Evolutionary conservation across 2,329 filamentous ascomycete genomes (phyloP), one percentile per base, ranked within the genome.

Genomic region (Fusarium graminum): DNA sequence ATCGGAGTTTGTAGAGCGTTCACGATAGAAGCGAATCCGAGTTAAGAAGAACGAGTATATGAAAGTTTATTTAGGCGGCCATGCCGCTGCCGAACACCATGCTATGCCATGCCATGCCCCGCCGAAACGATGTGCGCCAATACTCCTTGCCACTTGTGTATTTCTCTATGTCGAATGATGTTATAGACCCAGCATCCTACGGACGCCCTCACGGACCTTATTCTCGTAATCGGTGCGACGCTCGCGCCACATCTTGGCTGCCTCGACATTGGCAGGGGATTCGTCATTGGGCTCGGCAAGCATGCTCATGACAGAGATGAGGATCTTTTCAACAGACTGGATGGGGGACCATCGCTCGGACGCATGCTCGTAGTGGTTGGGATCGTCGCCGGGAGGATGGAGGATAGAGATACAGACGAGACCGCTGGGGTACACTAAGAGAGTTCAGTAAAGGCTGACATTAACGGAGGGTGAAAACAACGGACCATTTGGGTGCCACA

Each of bases 401-500:
- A 98, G 89, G 81, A 98, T 98, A n/a, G 92, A 97, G 75, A 98
- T 98, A 82, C 94, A 98, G 72, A 98, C 95, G 17, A 94, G 87
- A 67, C 94, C 94, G 76, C 91, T 94, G 16, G 91, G 87, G 77
- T 98, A 98, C 51, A 98, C 94, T 97, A n/a, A 68, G 7, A 19
- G 6, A 41, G 25, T 19, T 50, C 14, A 67, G 46, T 26, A 52
- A 41, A 29, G 39, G 30, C 17, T 11, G 14, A 12, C 34, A n/a
- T 26, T n/a, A 19, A 22, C 22, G 17, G 25, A 14, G 25, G 26
- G 9, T 11, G 29, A 46, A 55, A 45, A 47, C 32, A 36, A 52
- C 82, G 38, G 79, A 97, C 94, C 93, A 78, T 99, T 99, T 0
- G 95, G 95, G 82, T 99, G 95, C 88, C 94, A 98, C 70, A 99